These are phyloP conservation scores for Pythium folliculosum DNA, from an alignment of 352 stramenopile species.

Conservation along the genomic window DNA sequence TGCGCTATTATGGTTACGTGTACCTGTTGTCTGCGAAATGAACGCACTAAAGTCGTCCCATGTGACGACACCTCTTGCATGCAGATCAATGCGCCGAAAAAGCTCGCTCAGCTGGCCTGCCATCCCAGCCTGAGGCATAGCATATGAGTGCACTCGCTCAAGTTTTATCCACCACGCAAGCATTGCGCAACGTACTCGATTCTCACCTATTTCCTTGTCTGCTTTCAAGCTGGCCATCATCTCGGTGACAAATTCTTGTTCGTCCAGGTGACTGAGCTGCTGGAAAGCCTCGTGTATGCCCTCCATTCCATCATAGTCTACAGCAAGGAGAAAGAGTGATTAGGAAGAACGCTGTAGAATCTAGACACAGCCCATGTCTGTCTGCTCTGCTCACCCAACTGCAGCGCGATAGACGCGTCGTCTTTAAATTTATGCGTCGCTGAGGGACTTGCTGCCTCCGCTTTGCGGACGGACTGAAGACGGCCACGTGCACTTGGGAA, in stretches of 20 bases:
- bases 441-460: not conserved
- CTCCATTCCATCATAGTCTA: conserved; percentile 46
- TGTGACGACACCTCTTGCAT: conserved; percentile 30
- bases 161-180: too few relatives aligned
- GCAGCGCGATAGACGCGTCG: not conserved
- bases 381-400: not conserved
- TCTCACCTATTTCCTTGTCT: conserved; percentile 15
- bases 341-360: not conserved
- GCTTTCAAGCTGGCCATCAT: conserved; percentile 37
- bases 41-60: conserved; percentile 54
- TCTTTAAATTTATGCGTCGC: not conserved
- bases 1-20: not conserved
- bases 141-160: too few relatives aligned
- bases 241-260: conserved; percentile 48
- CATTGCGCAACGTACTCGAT: conserved; percentile 31
- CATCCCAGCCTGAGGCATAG: conserved; percentile 32
- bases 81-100: conserved; percentile 46
- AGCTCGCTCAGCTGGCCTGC: conserved; percentile 39
- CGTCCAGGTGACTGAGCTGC: conserved; percentile 29
- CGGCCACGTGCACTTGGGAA: conserved; percentile 5
- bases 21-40: conserved; percentile 45
- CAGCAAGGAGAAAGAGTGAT: not conserved
- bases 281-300: conserved; percentile 41
- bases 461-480: not conserved
- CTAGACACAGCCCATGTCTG: not conserved